Evolutionary conservation across 2,329 filamentous ascomycete genomes (phyloP), one percentile per base, ranked within the genome.

Genomic region (Orbilia blumenaviensis): DNA sequence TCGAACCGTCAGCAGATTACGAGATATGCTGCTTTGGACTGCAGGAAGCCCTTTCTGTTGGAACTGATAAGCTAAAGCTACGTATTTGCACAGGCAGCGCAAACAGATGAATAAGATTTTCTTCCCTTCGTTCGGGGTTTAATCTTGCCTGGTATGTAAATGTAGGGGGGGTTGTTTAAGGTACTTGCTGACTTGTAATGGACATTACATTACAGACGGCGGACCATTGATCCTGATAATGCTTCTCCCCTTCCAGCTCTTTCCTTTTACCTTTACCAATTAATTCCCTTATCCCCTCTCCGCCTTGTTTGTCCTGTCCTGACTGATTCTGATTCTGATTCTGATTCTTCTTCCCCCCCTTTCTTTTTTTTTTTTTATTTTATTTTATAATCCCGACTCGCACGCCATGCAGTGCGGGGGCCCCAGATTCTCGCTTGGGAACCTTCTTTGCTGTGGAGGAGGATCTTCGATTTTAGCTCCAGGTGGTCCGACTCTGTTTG

Each of bases 351-450:
- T 12, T 10, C 42, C 14, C 25, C 41, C 23, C 23, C n/a, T 46
- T 25, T 58, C 3, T 27, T 38, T 56, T 48, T 16, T 52, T 23
- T 27, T 44, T 34, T 56, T 38, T 62, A 14, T 61, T 52, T 69
- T 56, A 56, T 56, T 50, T 48, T 56, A 56, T 34, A 68, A 67
- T 63, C 66, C 66, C 66, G 66, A 71, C 54, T 71, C 56, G 66
- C 66, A 67, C 63, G 63, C 71, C 71, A 67, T 58, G 36, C 56
- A 64, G 66, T 75, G 71, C 71, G 71, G 71, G 71, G 71, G 54
- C 71, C 71, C 71, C 71, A 58, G 71, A 67, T 75, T 75, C 56
- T 75, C 71, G 71, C 71, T 75, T 75, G 54, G 32, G 44, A 58
- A 61, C 46, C 71, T 67, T 60, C 48, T 61, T 60, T 44, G 16